Conservation (phyloP, 805 yeast species). For the Metschnikowia kunwiensis region DNA sequence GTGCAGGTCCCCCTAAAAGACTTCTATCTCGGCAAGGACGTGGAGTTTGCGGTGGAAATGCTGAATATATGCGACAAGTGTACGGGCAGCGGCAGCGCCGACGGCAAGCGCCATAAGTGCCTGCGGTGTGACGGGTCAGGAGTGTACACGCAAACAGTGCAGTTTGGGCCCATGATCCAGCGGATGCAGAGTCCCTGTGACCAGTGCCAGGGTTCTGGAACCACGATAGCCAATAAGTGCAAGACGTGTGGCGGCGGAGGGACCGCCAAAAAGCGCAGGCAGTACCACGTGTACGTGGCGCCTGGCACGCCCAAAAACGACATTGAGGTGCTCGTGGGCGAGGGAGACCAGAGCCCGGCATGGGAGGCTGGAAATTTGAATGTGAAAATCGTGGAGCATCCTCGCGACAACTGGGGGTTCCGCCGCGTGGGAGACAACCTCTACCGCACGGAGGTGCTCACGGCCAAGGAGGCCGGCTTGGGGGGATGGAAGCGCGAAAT, state of each 20-base stretch:
- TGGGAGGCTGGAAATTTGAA: constrained; percentile 76
- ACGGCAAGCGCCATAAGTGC: constrained; percentile 68
- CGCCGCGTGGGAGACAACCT: constrained; percentile 72
- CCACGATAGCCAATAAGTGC: constrained; percentile 62
- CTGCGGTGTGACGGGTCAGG: constrained; percentile 75
- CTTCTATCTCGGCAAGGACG: constrained; percentile 64
- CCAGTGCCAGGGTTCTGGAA: constrained; percentile 75
- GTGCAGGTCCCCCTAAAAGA: constrained; percentile 59
- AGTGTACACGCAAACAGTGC: constrained; percentile 57
- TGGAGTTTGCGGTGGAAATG: constrained; percentile 62
- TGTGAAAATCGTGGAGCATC: constrained; percentile 57
- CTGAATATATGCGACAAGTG: constrained; percentile 76
- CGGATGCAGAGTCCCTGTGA: constrained; percentile 78
- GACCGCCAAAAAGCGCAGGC: constrained; percentile 52
- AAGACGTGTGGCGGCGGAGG: constrained; percentile 67
- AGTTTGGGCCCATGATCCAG: constrained; percentile 88
- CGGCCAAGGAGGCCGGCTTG: constrained; percentile 62
- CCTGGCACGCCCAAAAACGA: constrained; percentile 69
- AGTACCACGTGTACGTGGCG: constrained; percentile 57
- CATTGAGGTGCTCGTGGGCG: constrained; percentile 60
- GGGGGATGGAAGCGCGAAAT: constrained; percentile 83
- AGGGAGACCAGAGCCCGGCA: constrained; percentile 84
- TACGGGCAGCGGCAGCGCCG: constrained; percentile 81
- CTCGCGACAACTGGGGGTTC: constrained; percentile 68
- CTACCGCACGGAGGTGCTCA: constrained; percentile 76